Conservation (phyloP, 495 filamentous ascomycete species). For the Xylaria scruposa region DNA sequence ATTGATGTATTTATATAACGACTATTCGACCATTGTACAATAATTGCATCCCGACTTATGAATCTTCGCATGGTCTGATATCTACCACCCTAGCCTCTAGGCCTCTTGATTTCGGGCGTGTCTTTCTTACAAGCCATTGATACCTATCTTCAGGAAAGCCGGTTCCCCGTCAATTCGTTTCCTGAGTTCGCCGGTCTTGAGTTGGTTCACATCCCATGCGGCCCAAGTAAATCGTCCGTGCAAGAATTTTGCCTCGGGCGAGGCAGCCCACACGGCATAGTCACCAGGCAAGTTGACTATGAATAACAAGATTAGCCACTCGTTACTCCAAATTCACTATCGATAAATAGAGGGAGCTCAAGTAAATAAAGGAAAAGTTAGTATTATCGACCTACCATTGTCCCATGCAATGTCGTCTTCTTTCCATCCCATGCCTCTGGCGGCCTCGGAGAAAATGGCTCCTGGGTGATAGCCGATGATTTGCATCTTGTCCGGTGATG, state of each 20-base stretch:
- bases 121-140: constrained; percentile 35
- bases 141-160: constrained; percentile 36
- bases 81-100: background rate
- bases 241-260: constrained; percentile 57
- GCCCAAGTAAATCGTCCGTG: constrained; percentile 57
- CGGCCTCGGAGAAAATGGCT: constrained; percentile 41
- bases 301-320: background rate
- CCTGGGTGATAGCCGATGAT: constrained; percentile 56
- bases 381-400: constrained; percentile 40
- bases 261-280: constrained; percentile 59
- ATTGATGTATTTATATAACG: constrained; percentile 15
- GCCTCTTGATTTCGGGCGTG: background rate
- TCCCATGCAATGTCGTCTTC: constrained; percentile 41
- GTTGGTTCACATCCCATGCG: constrained; percentile 62
- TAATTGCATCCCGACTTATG: background rate
- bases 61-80: background rate
- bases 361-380: constrained; percentile 5
- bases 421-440: constrained; percentile 27
- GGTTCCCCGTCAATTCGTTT: constrained; percentile 45
- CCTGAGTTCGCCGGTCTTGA: constrained; percentile 43
- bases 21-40: constrained; percentile 14
- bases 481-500: constrained; percentile 43
- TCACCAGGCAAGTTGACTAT: constrained; percentile 51
- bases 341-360: too few relatives aligned
- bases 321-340: background rate